These are phyloP conservation scores for Globisporangium solare DNA, from an alignment of 352 stramenopile species.

Conservation along the genomic window DNA sequence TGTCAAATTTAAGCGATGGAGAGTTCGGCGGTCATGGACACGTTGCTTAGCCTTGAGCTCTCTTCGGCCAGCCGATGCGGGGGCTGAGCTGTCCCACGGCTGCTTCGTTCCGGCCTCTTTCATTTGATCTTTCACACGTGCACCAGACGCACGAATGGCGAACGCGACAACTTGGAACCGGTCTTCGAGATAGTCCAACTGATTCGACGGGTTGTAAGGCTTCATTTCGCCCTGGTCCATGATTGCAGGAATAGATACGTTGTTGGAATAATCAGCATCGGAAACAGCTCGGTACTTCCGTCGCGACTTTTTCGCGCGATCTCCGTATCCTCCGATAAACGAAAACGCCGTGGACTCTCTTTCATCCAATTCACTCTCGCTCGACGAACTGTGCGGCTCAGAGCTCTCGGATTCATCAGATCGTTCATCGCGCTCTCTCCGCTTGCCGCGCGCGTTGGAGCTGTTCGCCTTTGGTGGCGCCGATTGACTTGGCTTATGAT, in stretches of 20 bases:
- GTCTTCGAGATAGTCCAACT: conserved; percentile 87
- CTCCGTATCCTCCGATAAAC: conserved; percentile 66
- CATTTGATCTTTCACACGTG: conserved; percentile 86
- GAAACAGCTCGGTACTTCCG: conserved; percentile 14
- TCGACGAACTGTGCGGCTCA: conserved; percentile 4
- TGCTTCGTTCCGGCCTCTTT: conserved; percentile 85
- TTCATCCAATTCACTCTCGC: conserved; percentile 18
- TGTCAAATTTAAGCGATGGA: conserved; percentile 60
- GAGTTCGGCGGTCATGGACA: conserved; percentile 64
- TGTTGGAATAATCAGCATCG: conserved; percentile 18
- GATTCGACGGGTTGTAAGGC: conserved; percentile 79
- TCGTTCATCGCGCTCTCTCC: background rate
- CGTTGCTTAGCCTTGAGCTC: conserved; percentile 87
- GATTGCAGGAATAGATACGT: conserved; percentile 24
- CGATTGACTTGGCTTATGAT: conserved; percentile 20
- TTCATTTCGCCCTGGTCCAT: conserved; percentile 59
- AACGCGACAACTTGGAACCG: conserved; percentile 88
- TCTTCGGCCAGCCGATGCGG: conserved; percentile 54
- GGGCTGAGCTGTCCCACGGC: conserved; percentile 64
- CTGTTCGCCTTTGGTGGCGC: background rate
- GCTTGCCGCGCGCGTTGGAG: background rate
- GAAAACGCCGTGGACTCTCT: conserved; percentile 51
- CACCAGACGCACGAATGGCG: conserved; percentile 75
- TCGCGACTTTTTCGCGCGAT: conserved; percentile 20
- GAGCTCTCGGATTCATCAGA: conserved; percentile 30